Conservation (phyloP, 1,139 yeast species). For the Zygosaccharomyces sapae region DNA sequence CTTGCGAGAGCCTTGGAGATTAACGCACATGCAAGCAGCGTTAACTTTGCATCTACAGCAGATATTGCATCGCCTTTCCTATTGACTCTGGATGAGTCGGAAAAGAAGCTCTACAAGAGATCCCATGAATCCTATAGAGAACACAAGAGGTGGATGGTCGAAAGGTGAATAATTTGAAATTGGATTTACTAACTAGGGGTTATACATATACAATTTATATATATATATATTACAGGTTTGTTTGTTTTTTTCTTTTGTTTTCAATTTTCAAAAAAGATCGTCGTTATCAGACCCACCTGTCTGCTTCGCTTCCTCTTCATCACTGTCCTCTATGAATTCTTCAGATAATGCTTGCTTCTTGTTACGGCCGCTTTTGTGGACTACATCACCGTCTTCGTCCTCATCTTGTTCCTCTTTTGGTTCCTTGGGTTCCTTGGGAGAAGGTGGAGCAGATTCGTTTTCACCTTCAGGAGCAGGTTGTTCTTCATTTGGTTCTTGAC, state of each 20-base stretch:
- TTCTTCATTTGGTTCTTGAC: slow-evolving; percentile 7
- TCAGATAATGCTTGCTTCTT: slow-evolving; percentile 40
- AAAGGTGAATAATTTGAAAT: slow-evolving; percentile 4
- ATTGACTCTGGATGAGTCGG: slow-evolving; percentile 71
- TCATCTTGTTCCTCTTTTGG: slow-evolving; percentile 13
- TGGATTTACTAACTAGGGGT: background rate
- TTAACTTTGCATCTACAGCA: slow-evolving; percentile 31
- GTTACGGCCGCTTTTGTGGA: slow-evolving; percentile 32
- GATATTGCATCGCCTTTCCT: slow-evolving; percentile 40
- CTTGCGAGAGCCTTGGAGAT: slow-evolving; percentile 65
- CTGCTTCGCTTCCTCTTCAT: slow-evolving; percentile 39
- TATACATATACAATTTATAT: background rate
- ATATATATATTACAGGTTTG: background rate
- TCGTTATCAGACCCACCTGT: slow-evolving; percentile 19
- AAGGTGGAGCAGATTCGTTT: slow-evolving; percentile 17
- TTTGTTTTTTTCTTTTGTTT: background rate
- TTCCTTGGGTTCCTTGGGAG: slow-evolving; percentile 26
- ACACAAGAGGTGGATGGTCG: slow-evolving; percentile 56
- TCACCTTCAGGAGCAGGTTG: slow-evolving; percentile 8
- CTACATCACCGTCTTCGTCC: slow-evolving; percentile 12
- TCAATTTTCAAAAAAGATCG: slow-evolving; percentile 23
- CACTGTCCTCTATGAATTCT: slow-evolving; percentile 53
- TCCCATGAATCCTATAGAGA: slow-evolving; percentile 62
- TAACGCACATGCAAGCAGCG: slow-evolving; percentile 57
- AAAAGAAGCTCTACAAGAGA: slow-evolving; percentile 52